Evolutionary conservation across 768 basidiomycete species (phyloP), one percentile per base, ranked within the genome.

Genomic region (Xanthoconium purpureum): DNA sequence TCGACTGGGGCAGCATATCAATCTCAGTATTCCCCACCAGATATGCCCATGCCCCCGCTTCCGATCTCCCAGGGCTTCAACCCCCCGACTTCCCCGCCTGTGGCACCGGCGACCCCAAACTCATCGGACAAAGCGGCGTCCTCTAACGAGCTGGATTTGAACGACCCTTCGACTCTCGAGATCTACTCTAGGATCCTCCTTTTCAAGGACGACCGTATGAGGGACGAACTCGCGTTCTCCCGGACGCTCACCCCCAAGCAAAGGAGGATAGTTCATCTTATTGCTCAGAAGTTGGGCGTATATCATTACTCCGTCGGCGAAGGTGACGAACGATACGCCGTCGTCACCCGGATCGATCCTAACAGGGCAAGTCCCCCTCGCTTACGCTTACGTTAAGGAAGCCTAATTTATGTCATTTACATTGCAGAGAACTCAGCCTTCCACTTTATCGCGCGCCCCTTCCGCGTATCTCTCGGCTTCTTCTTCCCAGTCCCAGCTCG

Each of bases 141-240:
- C 24, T 78, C 83, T 50, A 78, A 74, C 55, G 94, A 97, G 73
- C 80, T 99, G 55, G 96, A 99, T 72, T 78, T 98, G 63, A 98
- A 98, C 65, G 97, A 99, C 71, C 89, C 96, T 5, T 86, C 89
- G 29, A 96, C 94, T 10, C 77, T 99, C 62, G 96, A 98, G 73
- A 97, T 99, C 63, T 98, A 98, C 71, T 98, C 97, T 47, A 83
- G 94, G 62, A 91, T 98, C 61, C 77, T 98, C 38, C 79, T 98
- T 38, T 99, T 99, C 85, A 98, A 96, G 77, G 94, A 97, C 64
- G 95, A 98, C 71, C 85, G 82, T 64, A 94, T 98, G 92, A 83
- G 96, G 36, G 95, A 98, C 65, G 95, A 98, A 71, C 84, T 98
- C 52, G 94, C 95, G 6, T 98, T 98, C 73, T 94, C 95, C n/a